These are phyloP conservation scores for Umbelopsis ramanniana DNA, from an alignment of 192 early-diverging fungal genomes.

Conservation along the genomic window DNA sequence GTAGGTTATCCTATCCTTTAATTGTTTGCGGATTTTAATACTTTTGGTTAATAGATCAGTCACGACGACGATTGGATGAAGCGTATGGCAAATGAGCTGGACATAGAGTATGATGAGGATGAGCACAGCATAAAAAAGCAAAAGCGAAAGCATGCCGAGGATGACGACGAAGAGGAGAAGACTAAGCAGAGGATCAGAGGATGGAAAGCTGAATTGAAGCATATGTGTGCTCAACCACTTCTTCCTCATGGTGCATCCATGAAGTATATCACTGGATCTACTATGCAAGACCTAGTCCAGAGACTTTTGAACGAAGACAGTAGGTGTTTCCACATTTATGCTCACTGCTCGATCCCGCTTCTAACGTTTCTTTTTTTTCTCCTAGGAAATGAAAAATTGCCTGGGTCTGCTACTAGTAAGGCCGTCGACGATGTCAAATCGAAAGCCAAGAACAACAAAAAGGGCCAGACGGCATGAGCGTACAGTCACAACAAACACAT, in stretches of 20 bases:
- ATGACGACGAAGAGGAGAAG: constrained; percentile 42
- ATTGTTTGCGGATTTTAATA: neutral
- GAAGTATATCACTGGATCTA: constrained; percentile 68
- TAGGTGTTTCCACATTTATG: neutral
- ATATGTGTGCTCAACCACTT: constrained; percentile 48
- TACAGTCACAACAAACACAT: neutral
- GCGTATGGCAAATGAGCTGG: constrained; percentile 79
- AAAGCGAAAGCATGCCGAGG: constrained; percentile 43
- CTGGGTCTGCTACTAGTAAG: neutral
- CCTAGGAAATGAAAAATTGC: constrained; percentile 5
- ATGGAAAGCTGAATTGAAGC: constrained; percentile 49
- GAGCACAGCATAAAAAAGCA: constrained; percentile 35
- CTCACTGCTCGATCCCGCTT: neutral
- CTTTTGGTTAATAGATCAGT: constrained; percentile 15
- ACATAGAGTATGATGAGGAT: constrained; percentile 80
- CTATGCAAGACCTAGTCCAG: constrained; percentile 66
- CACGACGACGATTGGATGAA: constrained; percentile 78
- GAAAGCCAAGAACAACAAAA: neutral
- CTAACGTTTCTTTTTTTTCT: neutral
- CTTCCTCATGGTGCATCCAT: constrained; percentile 56
- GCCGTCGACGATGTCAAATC: constrained; percentile 3
- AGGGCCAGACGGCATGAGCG: neutral
- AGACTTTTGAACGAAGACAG: constrained; percentile 53
- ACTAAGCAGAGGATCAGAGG: constrained; percentile 50
- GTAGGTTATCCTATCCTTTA: neutral